phyloP scores from a whole-genome alignment of 169 alveolate genomes.

The Ichthyophthirius multifiliis region DNA sequence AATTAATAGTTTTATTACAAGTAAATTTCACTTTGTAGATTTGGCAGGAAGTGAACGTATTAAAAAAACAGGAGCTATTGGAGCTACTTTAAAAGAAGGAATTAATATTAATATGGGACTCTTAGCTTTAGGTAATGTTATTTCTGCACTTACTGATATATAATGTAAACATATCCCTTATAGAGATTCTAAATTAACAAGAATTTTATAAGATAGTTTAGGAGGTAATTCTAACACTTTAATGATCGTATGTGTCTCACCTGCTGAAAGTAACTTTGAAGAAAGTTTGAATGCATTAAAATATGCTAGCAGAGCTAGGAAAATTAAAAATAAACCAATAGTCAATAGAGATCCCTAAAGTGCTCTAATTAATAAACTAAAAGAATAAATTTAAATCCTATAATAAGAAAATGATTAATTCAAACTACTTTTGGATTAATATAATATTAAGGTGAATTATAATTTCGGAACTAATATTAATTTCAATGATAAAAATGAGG shows the following conservation, averaged over 20 bases:
- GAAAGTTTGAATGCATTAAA: constrained; percentile 86
- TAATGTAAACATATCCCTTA: constrained; percentile 79
- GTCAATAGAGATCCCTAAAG: constrained; percentile 85
- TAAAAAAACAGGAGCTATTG: constrained; percentile 82
- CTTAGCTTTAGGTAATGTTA: constrained; percentile 76
- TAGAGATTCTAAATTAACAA: constrained; percentile 87
- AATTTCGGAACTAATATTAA: neutral
- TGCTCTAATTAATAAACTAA: constrained; percentile 61
- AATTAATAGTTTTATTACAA: constrained; percentile 51
- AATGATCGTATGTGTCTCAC: constrained; percentile 90
- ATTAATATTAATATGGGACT: constrained; percentile 76
- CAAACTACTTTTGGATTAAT: constrained; percentile 27
- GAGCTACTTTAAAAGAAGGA: constrained; percentile 78
- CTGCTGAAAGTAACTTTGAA: constrained; percentile 83
- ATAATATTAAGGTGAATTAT: constrained; percentile 28
- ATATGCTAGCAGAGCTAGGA: constrained; percentile 88
- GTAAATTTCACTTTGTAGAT: constrained; percentile 88
- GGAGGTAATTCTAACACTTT: constrained; percentile 91
- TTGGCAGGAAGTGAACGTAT: constrained; percentile 89
- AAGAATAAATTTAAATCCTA: constrained; percentile 51
- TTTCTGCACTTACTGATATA: constrained; percentile 77
- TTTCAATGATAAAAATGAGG: neutral
- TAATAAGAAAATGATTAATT: constrained; percentile 42
- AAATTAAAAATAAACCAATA: constrained; percentile 86
- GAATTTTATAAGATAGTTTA: constrained; percentile 87